Percentiles rank a stretch among this genome's conserved stretches.
Conservation (phyloP, 1,139 yeast species). For the Hansenula sp. region DNA sequence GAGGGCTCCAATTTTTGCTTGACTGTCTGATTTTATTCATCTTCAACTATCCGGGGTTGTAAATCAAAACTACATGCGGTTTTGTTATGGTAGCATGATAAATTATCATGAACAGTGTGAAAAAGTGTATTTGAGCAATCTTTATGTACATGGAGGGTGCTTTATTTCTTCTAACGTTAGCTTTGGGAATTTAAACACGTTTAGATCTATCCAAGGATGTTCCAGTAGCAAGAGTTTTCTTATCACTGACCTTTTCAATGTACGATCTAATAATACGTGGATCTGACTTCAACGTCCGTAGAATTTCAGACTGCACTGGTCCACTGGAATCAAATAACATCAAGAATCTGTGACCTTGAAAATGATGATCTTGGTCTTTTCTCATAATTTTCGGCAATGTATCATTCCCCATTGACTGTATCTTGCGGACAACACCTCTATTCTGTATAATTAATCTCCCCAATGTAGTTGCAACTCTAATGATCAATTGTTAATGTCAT, state of each 20-base stretch:
- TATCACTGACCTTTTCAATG: slow-evolving; percentile 65
- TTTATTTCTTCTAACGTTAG: background rate
- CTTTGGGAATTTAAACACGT: background rate
- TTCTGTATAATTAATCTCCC: slow-evolving; percentile 82
- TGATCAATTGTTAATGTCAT: slow-evolving; percentile 23
- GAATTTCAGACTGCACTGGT: slow-evolving; percentile 80
- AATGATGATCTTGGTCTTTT: slow-evolving; percentile 85
- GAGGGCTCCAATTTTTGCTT: no score
- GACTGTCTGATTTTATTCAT: no score
- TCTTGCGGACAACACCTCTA: slow-evolving; percentile 87
- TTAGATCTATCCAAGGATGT: slow-evolving; percentile 43
- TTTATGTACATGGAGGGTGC: background rate
- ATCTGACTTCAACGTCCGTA: slow-evolving; percentile 77
- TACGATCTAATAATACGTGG: slow-evolving; percentile 86
- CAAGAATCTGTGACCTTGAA: slow-evolving; percentile 84
- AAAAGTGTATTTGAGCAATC: background rate
- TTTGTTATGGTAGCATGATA: no score
- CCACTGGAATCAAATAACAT: slow-evolving; percentile 85
- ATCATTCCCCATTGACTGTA: slow-evolving; percentile 74
- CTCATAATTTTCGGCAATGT: slow-evolving; percentile 78
- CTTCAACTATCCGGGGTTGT: no score
- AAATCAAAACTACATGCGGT: no score
- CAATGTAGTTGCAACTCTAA: slow-evolving; percentile 66
- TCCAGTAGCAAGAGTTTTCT: slow-evolving; percentile 47
- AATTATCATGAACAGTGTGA: no score